Evolutionary conservation across 2,329 filamentous ascomycete species (phyloP), one percentile per base, ranked within the genome.

Genomic region (Aaosphaeria pasadenensis): DNA sequence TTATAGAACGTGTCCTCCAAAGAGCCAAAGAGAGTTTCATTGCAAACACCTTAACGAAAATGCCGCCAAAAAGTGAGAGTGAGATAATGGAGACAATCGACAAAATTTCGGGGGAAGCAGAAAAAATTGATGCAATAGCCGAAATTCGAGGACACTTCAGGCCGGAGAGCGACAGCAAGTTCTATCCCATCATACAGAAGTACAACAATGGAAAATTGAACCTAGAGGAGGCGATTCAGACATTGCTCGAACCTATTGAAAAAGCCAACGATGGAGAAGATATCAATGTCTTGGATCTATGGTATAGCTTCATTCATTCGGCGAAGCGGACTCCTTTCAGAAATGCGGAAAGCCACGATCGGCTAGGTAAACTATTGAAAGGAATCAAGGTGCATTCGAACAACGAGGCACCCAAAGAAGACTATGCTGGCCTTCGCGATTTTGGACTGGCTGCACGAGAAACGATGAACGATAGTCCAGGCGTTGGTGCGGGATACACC

Each of bases 281-380:
- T 31, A 56, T 58, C 9, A 56, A 64, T n/a, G 52, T 51, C 42
- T 39, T 55, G 33, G 59, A 64, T 31, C 46, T 69, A 2, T 67
- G 61, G 59, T 63, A 63, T 48, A 63, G 60, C 44, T 47, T 69
- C 43, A 55, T 69, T 6, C 65, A 69, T 42, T 56, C 62, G 1
- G 58, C 64, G 30, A 62, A 58, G 46, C 52, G 59, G 3, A 59
- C 56, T 5, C 40, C 57, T 1, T 65, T 53, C 47, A 48, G 43
- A 4, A 32, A 57, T 2, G 9, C 42, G 6, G 38, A 50, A 11
- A 24, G 38, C 1, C 62, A 63, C 31, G 32, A 48, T 7, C 55
- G 53, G 39, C 51, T 68, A 7, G 41, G 59, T 42, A 47, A 54
- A 6, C 43, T 70, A 7, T 36, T 68, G 30, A 43, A 43, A 9